Evolutionary conservation across 2,329 filamentous ascomycete species (phyloP), one percentile per base, ranked within the genome.

Genomic region (Passalora sequoiae): DNA sequence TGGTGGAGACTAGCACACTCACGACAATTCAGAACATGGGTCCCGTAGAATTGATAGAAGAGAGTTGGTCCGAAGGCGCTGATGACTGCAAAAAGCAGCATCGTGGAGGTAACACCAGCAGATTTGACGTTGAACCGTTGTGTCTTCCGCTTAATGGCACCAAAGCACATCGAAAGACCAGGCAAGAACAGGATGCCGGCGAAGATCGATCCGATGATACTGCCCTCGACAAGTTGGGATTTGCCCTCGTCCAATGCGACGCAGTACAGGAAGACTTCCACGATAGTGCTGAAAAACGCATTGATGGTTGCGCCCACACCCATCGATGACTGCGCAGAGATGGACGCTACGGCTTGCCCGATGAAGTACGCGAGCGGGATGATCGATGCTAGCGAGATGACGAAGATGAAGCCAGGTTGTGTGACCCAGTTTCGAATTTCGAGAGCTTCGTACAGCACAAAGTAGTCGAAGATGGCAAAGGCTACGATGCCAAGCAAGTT

Each of bases 11-110:
- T 44, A 17, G 58, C 28, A 60, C 80, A 83, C 45, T 73, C 66
- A 50, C 72, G 78, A 61, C 92, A 98, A 60, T 88, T 92, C 40
- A 98, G 77, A 69, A 98, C 89, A 62, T 98, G 92, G 37, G 89
- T 95, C 56, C 92, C 94, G 65, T 97, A 97, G 51, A 98, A 95
- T 62, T 98, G 91, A 68, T 97, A 98, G 69, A 98, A 98, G 10
- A 98, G 71, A 0, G 92, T 98, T 2, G 92, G 92, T 0, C 91
- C 85, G 66, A 98, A 98, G 6, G 91, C 88, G 49, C 86, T 91
- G 56, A 98, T 92, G 28, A 94, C 86, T 17, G 92, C 91, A 63
- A 98, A 98, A 7, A 98, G 75, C 44, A 98, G 71, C 92, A 98
- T 98, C 0, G 92, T 98, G 2, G 89, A 96, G 1, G 91, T 97